Conservation (phyloP, 2,329 filamentous ascomycete genomes). For the Phaeosphaeria sp. region DNA sequence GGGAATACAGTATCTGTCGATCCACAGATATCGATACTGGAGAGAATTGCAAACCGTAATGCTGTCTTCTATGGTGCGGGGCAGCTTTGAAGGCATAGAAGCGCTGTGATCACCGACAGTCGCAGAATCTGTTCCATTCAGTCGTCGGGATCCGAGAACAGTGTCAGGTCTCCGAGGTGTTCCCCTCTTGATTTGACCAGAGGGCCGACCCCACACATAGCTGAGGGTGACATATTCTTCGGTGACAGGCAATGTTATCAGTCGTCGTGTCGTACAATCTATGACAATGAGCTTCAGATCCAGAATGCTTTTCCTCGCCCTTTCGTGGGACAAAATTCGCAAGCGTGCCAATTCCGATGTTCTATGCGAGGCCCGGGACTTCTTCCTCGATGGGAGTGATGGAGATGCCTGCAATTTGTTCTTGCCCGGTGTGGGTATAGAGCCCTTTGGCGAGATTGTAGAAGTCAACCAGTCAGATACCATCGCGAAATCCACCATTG, state of each 20-base stretch:
- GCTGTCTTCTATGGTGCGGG: slow-evolving; percentile 3
- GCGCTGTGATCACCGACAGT: background rate
- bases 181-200: slow-evolving; percentile 6
- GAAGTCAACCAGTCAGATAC: background rate
- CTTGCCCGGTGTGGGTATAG: background rate
- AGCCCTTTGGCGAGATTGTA: background rate
- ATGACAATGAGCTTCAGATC: background rate
- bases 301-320: background rate
- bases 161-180: slow-evolving; percentile 1
- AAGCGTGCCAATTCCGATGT: background rate
- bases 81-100: background rate
- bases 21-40: slow-evolving; percentile 1
- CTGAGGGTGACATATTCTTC: slow-evolving; percentile 5
- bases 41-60: slow-evolving; percentile 1
- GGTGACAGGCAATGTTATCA: background rate
- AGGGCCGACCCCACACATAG: slow-evolving; percentile 2
- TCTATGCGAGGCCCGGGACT: background rate
- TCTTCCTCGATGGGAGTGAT: background rate
- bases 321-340: background rate
- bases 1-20: slow-evolving; percentile 4
- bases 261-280: background rate
- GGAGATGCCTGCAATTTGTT: background rate
- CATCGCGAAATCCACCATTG: background rate
- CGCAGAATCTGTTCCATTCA: too few relatives aligned
- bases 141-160: background rate